Base-by-base conservation (phyloP, 768 basidiomycete species). In the Kwoniella botswanensis region DNA sequence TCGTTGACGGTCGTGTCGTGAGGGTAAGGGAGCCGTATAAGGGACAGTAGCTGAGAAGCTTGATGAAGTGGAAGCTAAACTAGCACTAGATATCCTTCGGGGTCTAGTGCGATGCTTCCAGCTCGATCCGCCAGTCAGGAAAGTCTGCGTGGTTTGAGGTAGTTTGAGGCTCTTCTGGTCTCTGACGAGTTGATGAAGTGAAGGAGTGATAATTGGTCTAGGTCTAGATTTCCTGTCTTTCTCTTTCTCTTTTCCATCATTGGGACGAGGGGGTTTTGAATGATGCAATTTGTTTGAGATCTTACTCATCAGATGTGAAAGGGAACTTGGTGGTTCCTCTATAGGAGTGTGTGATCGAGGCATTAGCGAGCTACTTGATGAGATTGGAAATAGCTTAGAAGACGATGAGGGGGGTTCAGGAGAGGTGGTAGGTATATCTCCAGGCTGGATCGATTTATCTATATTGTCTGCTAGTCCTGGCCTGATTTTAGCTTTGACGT, bases 241-340 rank as follows among this genome's bases (percentile, higher is more conserved):
- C n/a, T 58, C 18, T 46, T 41, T 55, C 6, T 4, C 15, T 17
- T 35, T 17, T 54, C 13, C 52, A 43, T 55, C 4, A 21, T 6
- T 26, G 18, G 17, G 29, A 54, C n/a, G 24, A 44, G 18, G 18
- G 29, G 56, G 44, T 26, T 52, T 22, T 13, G 54, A 24, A 10
- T 29, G 42, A 53, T 66, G 65, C n/a, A 66, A 44, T 11, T 54
- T 66, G 24, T 66, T 15, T 15, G 53, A 35, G 50, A 66, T 66
- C 52, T 58, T 66, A 24, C 43, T 26, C 22, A 26, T 58, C 21
- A 66, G 55, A 41, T 66, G 22, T 0, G 65, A 26, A 22, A 58
- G 22, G 12, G 63, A 64, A n/a, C 52, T 64, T 15, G 63, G 43
- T 3, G 60, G 63, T 41, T 29, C 63, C 18, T 64, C 63, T 9